phyloP scores from a whole-genome alignment of 2,329 filamentous ascomycete genomes.

The Chrysosporium queenslandicum region DNA sequence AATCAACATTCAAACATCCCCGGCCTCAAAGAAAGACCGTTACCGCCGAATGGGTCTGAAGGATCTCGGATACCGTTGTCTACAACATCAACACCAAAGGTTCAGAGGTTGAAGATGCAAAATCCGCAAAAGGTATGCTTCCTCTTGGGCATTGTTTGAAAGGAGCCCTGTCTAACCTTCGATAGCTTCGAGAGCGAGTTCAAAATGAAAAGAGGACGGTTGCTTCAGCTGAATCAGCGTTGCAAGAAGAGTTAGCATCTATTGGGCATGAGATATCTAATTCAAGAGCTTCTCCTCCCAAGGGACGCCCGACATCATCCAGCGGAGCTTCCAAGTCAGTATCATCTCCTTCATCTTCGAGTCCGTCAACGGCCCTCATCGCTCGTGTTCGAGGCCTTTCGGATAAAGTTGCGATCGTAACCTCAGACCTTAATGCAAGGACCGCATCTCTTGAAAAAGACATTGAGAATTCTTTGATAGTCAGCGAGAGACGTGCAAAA shows the following conservation, averaged over 20 bases:
- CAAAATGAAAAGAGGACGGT: conserved; percentile 70
- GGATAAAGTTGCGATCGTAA: conserved; percentile 50
- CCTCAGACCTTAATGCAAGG: conserved; percentile 51
- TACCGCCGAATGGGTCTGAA: conserved; percentile 26
- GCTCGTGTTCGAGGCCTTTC: conserved; percentile 58
- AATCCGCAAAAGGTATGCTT: conserved; percentile 47
- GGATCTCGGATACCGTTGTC: conserved; percentile 25
- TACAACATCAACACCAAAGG: conserved; percentile 56
- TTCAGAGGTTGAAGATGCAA: conserved; percentile 59
- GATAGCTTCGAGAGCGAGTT: conserved; percentile 62
- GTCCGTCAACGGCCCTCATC: conserved; percentile 22
- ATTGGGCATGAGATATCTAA: conserved; percentile 69
- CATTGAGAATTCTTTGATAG: conserved; percentile 59
- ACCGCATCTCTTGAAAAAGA: conserved; percentile 59
- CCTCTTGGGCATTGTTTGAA: neutral
- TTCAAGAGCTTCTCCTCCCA: conserved; percentile 20
- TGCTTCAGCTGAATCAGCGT: conserved; percentile 55
- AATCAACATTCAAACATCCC: conserved; percentile 23
- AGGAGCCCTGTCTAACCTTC: conserved; percentile 7
- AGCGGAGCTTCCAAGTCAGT: conserved; percentile 38
- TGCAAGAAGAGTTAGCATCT: conserved; percentile 66
- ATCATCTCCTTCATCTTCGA: conserved; percentile 17
- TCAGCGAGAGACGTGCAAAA: conserved; percentile 66
- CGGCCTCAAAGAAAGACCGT: conserved; percentile 29
- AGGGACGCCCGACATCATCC: conserved; percentile 25